These are phyloP conservation scores for Boletus coccyginus DNA, from an alignment of 768 basidiomycete species.

Conservation along the genomic window DNA sequence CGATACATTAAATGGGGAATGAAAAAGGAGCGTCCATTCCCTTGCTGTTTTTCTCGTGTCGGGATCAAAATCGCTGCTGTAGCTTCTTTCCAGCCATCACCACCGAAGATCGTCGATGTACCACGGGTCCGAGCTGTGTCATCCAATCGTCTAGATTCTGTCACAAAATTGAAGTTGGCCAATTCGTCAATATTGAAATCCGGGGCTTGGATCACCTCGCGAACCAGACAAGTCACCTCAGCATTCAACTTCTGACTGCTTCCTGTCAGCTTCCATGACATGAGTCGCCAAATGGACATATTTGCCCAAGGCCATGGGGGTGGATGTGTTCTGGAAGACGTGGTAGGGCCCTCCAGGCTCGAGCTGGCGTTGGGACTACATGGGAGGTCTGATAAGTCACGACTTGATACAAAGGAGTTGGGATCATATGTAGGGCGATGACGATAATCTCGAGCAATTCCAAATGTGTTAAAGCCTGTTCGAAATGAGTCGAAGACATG, in stretches of 20 bases:
- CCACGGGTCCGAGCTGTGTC: not conserved
- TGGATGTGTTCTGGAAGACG: not conserved
- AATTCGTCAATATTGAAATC: too few relatives aligned
- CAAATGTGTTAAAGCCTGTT: not conserved
- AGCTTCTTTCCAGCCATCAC: not conserved
- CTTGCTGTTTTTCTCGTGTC: not conserved
- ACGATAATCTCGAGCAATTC: not conserved
- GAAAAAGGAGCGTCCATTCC: not conserved
- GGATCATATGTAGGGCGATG: not conserved
- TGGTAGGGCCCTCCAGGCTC: too few relatives aligned
- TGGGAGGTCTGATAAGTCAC: not conserved
- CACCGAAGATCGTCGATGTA: not conserved
- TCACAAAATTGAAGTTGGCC: not conserved
- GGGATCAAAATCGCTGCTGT: not conserved
- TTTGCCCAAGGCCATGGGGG: slow-evolving; percentile 15
- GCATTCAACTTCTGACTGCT: slow-evolving; percentile 4
- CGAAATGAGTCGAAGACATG: not conserved
- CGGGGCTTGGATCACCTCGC: not conserved
- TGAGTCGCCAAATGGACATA: slow-evolving; percentile 8
- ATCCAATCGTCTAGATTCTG: not conserved
- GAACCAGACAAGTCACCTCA: not conserved
- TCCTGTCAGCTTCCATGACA: slow-evolving; percentile 6
- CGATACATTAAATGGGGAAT: not conserved
- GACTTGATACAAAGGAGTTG: not conserved
- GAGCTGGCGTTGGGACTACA: not conserved